A percentile compares a stretch with the other conserved stretches of the same genome.
phyloP scores from a whole-genome alignment of 805 yeast species.

The Saccharomycopsis sp. region DNA sequence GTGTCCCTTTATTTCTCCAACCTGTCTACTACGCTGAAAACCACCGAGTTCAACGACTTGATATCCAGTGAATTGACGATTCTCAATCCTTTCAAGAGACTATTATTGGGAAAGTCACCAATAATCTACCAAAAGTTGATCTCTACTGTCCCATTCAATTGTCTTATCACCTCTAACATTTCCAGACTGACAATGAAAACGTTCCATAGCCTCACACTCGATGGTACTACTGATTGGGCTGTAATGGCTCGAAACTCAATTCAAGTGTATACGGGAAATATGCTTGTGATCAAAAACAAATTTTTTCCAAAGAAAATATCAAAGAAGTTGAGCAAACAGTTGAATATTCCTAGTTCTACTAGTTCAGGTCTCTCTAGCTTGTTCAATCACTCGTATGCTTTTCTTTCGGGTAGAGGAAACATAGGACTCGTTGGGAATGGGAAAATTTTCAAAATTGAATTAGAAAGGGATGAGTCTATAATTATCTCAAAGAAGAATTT shows the following conservation, averaged over 20 bases:
- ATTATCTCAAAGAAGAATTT: slow-evolving; percentile 33
- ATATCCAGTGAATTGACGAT: slow-evolving; percentile 24
- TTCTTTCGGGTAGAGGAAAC: slow-evolving; percentile 38
- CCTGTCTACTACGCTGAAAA: background rate
- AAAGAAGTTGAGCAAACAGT: slow-evolving; percentile 8
- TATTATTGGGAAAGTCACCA: slow-evolving; percentile 38
- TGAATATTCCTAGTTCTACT: background rate
- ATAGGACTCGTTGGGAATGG: slow-evolving; percentile 38
- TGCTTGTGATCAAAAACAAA: slow-evolving; percentile 35
- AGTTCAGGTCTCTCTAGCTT: background rate
- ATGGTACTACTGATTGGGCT: slow-evolving; percentile 62
- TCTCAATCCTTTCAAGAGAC: slow-evolving; percentile 35
- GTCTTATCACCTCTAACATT: slow-evolving; percentile 36
- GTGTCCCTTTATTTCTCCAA: slow-evolving; percentile 35
- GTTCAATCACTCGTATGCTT: slow-evolving; percentile 27
- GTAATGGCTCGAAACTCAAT: slow-evolving; percentile 41
- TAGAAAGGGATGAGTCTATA: slow-evolving; percentile 33
- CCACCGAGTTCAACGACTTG: slow-evolving; percentile 24
- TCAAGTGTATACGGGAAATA: slow-evolving; percentile 48
- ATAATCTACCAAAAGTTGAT: slow-evolving; percentile 42
- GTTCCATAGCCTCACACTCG: slow-evolving; percentile 40
- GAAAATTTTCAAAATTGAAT: slow-evolving; percentile 32
- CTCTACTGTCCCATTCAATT: slow-evolving; percentile 39
- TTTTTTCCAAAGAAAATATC: slow-evolving; percentile 36
- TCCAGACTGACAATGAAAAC: slow-evolving; percentile 26